A percentile compares a stretch with the other conserved stretches of the same genome.
These are phyloP conservation scores for Corinectria fuckeliana DNA, from an alignment of 2,329 filamentous ascomycete genomes.

Conservation along the genomic window DNA sequence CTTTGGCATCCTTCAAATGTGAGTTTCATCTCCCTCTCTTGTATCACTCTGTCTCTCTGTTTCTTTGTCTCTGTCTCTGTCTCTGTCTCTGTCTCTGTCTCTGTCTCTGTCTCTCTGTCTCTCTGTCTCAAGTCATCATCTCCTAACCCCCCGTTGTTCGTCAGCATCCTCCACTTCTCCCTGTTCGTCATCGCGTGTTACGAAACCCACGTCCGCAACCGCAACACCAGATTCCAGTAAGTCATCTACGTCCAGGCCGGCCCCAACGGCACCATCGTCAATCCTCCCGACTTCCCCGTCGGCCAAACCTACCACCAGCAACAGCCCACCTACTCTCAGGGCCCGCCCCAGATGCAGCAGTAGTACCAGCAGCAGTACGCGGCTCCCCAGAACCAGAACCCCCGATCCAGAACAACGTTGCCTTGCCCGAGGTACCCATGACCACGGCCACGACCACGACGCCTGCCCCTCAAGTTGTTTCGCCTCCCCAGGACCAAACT, in stretches of 20 bases:
- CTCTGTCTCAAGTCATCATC: neutral
- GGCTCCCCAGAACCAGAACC: neutral
- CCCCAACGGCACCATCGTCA: neutral
- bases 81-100: neutral
- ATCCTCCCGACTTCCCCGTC: slow-evolving; percentile 5
- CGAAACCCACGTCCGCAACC: slow-evolving; percentile 30
- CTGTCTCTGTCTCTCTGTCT: neutral
- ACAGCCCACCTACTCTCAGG: neutral
- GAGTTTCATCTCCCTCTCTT: neutral
- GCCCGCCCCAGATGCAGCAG: neutral
- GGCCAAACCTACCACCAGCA: slow-evolving; percentile 8
- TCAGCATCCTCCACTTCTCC: slow-evolving; percentile 25
- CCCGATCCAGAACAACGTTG: neutral
- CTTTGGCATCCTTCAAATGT: slow-evolving; percentile 14
- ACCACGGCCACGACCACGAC: neutral
- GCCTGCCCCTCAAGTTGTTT: neutral
- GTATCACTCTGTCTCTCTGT: neutral
- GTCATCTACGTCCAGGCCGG: slow-evolving; percentile 23
- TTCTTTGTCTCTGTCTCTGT: neutral
- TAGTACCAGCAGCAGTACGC: neutral
- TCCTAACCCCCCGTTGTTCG: neutral
- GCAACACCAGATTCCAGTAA: neutral
- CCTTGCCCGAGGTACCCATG: neutral
- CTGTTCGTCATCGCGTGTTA: slow-evolving; percentile 34
- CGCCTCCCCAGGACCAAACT: neutral